Evolutionary conservation across 2,329 filamentous ascomycete species (phyloP).

Genomic region (Pseudopyricularia cyperi): DNA sequence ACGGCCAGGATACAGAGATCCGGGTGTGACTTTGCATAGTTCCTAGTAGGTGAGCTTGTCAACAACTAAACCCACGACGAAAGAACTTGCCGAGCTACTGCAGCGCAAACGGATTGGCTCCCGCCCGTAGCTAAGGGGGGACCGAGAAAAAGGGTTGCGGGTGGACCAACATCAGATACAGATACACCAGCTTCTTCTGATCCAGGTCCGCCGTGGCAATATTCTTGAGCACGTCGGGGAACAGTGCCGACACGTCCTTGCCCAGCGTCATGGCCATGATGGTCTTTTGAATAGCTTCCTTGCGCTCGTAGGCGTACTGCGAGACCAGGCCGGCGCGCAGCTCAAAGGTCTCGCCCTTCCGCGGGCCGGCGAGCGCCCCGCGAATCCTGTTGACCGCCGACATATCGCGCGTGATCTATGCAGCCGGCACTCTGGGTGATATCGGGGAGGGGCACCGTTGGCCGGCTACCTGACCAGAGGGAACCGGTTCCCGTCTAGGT

Average conservation of each 20-base stretch:
- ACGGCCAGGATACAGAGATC: slow-evolving; percentile 97
- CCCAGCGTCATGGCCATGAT: slow-evolving; percentile 99
- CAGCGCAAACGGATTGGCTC: no score
- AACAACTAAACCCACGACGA: background rate
- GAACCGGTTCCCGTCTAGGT: background rate
- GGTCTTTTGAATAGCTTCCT: slow-evolving; percentile 98
- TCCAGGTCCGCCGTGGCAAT: slow-evolving; percentile 91
- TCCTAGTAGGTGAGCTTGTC: slow-evolving; percentile 44
- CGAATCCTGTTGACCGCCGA: slow-evolving; percentile 84
- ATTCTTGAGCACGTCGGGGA: slow-evolving; percentile 97
- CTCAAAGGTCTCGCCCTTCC: slow-evolving; percentile 97
- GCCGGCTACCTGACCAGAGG: background rate
- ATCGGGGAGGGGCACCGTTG: background rate
- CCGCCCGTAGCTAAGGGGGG: no score
- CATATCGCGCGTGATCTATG: background rate
- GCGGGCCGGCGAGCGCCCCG: slow-evolving; percentile 82
- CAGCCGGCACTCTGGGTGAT: background rate
- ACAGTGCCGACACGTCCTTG: slow-evolving; percentile 94
- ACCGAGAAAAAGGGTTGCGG: no score
- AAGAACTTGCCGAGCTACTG: no score
- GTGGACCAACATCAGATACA: slow-evolving; percentile 72
- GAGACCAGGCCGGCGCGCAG: slow-evolving; percentile 89
- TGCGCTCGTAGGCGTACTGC: slow-evolving; percentile 98
- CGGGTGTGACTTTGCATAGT: slow-evolving; percentile 97
- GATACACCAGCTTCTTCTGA: slow-evolving; percentile 98